These are phyloP conservation scores for Kazachstania bromeliacearum DNA, from an alignment of 805 yeast genomes.

Conservation along the genomic window DNA sequence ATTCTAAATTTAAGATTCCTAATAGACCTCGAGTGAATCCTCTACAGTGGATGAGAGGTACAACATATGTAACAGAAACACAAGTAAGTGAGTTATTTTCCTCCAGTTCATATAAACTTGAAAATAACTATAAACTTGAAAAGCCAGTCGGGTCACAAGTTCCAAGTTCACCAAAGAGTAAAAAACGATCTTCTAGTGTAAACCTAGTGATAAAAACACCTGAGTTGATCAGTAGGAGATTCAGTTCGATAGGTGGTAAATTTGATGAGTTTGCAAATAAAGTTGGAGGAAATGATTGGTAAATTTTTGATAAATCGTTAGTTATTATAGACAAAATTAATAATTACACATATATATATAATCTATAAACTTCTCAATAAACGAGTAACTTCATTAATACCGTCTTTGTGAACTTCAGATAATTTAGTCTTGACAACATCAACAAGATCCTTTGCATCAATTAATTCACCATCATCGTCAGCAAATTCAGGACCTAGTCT, in stretches of 20 bases:
- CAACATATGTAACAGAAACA: slow-evolving; percentile 44
- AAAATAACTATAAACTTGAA: slow-evolving; percentile 44
- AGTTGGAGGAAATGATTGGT: no score
- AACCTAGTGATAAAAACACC: no score
- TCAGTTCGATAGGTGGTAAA: slow-evolving; percentile 44
- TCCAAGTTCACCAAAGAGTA: slow-evolving; percentile 16
- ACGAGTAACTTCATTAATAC: slow-evolving; percentile 56
- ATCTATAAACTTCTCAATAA: slow-evolving; percentile 44
- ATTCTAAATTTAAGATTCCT: slow-evolving; percentile 57
- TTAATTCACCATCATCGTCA: slow-evolving; percentile 78
- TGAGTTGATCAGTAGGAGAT: slow-evolving; percentile 40
- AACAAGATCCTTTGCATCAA: slow-evolving; percentile 54
- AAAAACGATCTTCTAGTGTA: no score
- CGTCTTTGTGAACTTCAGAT: slow-evolving; percentile 42
- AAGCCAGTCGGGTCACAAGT: slow-evolving; percentile 36
- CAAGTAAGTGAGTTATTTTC: slow-evolving; percentile 53
- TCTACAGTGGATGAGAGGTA: slow-evolving; percentile 79
- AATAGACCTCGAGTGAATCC: slow-evolving; percentile 72
- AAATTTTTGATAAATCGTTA: no score
- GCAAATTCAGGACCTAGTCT: slow-evolving; percentile 80
- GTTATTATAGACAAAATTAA: no score
- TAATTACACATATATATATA: background rate
- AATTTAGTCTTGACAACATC: slow-evolving; percentile 42
- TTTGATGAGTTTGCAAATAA: slow-evolving; percentile 52
- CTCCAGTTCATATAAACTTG: slow-evolving; percentile 56